Evolutionary conservation across 1,139 yeast genomes (phyloP).

Genomic region (Scheffersomyces lignicola): DNA sequence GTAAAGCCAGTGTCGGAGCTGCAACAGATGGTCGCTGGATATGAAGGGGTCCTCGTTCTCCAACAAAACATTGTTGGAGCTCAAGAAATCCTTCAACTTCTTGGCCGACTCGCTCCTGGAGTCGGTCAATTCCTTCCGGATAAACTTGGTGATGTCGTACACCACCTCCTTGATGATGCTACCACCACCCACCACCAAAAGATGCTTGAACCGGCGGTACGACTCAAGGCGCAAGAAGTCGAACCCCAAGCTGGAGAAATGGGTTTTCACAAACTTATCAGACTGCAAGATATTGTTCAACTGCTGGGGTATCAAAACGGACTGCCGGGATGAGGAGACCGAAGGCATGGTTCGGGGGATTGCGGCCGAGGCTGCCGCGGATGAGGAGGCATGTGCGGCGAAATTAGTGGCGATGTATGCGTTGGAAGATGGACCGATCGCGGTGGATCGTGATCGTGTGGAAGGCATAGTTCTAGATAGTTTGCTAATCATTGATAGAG

Average conservation of each 20-base stretch:
- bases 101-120: slow-evolving; percentile 17
- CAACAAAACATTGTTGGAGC: slow-evolving; percentile 14
- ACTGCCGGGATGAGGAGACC: slow-evolving; percentile 1
- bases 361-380: too few species aligned
- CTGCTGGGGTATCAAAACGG: slow-evolving; percentile 13
- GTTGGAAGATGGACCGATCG: too few species aligned
- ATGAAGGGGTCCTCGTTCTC: slow-evolving; percentile 12
- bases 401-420: too few species aligned
- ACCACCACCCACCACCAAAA: slow-evolving; percentile 34
- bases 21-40: slow-evolving; percentile 15
- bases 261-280: slow-evolving; percentile 21
- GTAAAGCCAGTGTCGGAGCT: slow-evolving; percentile 31
- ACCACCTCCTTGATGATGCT: slow-evolving; percentile 37
- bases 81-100: slow-evolving; percentile 25
- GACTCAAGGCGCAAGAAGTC: slow-evolving; percentile 36
- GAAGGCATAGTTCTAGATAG: slow-evolving; percentile 1
- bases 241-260: slow-evolving; percentile 35
- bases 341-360: too few species aligned
- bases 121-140: slow-evolving; percentile 28
- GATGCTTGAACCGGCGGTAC: slow-evolving; percentile 34
- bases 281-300: slow-evolving; percentile 13
- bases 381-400: too few species aligned
- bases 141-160: slow-evolving; percentile 36
- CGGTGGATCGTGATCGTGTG: too few species aligned
- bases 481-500: background rate